Base-by-base conservation (phyloP, 208 protist genomes). In the Crithidia bombi region DNA sequence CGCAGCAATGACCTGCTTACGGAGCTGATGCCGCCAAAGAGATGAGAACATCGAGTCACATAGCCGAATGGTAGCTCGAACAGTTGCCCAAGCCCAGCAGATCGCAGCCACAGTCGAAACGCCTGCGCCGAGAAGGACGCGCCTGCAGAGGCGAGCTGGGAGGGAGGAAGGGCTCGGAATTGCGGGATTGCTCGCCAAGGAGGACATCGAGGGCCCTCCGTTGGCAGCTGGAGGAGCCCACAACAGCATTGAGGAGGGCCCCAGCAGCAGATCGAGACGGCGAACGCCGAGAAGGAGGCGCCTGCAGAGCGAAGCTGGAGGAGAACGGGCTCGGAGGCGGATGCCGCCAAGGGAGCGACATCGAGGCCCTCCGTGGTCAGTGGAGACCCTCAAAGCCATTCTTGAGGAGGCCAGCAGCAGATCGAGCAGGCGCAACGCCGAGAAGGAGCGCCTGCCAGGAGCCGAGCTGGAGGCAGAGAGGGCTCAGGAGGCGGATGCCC, bases 41-140 rank as follows among this genome's bases (percentile, higher is more conserved):
- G n/a, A n/a, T n/a, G n/a, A n/a, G n/a, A n/a, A n/a, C n/a, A n/a
- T n/a, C n/a, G n/a, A n/a, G n/a, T n/a, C n/a, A n/a, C n/a, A n/a
- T n/a, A n/a, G n/a, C n/a, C n/a, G n/a, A n/a, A n/a, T n/a, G n/a
- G n/a, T n/a, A n/a, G n/a, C n/a, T n/a, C n/a, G n/a, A n/a, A n/a
- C n/a, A n/a, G n/a, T n/a, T n/a, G n/a, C n/a, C n/a, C n/a, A n/a
- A n/a, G n/a, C n/a, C n/a, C n/a, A n/a, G n/a, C n/a, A n/a, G n/a
- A n/a, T n/a, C n/a, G n/a, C n/a, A n/a, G n/a, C n/a, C n/a, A n/a
- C n/a, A n/a, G n/a, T n/a, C n/a, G n/a, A n/a, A n/a, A n/a, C n/a
- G n/a, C n/a, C n/a, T n/a, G n/a, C n/a, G 59, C 73, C 1, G 73
- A 79, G 63, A 77, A 69, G 64, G 65, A 81, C n/a, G 58, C 43